Base-by-base conservation (phyloP, 2,329 filamentous ascomycete genomes). In the Ophiobolus disseminans region DNA sequence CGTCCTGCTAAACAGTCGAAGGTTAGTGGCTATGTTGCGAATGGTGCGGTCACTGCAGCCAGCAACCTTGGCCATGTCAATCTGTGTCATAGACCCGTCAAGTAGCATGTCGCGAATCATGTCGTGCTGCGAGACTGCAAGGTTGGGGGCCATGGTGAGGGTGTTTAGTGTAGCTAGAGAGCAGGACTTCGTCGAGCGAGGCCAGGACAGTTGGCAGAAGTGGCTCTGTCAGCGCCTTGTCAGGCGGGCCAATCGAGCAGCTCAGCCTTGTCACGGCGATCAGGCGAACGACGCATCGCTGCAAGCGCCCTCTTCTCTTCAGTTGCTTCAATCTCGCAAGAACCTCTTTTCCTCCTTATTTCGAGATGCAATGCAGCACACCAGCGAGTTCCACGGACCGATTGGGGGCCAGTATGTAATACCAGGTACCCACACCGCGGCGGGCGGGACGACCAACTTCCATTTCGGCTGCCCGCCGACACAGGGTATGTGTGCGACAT, bases 21-120 rank as follows among this genome's bases (percentile, higher is more conserved):
- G 28, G 23, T 55, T 55, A 4, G 46, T 40, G 5, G 22, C 9
- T 35, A 54, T 51, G 17, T 36, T 44, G 40, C 50, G 58, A 38
- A 68, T 48, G 11, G 57, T 44, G 43, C 57, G 54, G 37, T 48
- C 39, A 49, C 57, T 63, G 55, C 58, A 65, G 38, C 45, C 37
- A 45, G 58, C 60, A 28, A 45, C 57, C n/a, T 48, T 37, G 14
- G 53, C 57, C 39, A 68, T 65, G 40, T 64, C 37, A 34, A 39
- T 48, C 28, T 44, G 36, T 14, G 40, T 60, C 20, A 59, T 53
- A 32, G 45, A 46, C 52, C 49, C 52, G 50, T 56, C 54, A 25
- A 48, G 38, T 34, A 66, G 61, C 58, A 66, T 61, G 25, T 56
- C 45, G 19, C 42, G 44, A 20, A 53, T 48, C 5, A 49, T 28